Percentiles rank a stretch among this genome's conserved stretches.
Conservation (phyloP, 768 basidiomycete genomes). For the Atractiella rhizophila region DNA sequence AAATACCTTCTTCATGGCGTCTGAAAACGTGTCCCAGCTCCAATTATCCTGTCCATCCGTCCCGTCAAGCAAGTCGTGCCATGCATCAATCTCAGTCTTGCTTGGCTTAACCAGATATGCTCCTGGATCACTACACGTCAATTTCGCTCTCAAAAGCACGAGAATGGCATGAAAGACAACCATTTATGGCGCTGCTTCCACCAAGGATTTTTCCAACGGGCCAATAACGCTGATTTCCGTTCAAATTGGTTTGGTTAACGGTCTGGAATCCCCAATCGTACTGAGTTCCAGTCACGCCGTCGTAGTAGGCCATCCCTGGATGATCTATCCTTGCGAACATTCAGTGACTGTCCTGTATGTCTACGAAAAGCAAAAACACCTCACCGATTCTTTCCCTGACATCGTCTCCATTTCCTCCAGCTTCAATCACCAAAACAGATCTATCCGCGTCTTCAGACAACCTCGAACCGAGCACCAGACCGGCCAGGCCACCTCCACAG, state of each 20-base stretch:
- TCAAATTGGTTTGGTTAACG: constrained; percentile 8
- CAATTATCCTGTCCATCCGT: constrained; percentile 7
- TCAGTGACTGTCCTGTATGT: constrained; percentile 6
- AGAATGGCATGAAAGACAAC: too few relatives aligned
- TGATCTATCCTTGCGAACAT: neutral
- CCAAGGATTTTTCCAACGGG: constrained; percentile 19
- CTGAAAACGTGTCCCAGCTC: constrained; percentile 19
- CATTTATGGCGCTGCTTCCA: constrained; percentile 17
- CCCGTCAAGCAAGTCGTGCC: constrained; percentile 12
- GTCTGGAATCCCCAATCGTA: constrained; percentile 19
- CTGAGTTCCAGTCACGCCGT: constrained; percentile 5
- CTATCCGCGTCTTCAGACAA: constrained; percentile 9
- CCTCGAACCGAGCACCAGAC: constrained; percentile 20
- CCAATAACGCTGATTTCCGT: constrained; percentile 12
- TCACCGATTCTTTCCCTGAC: constrained; percentile 12
- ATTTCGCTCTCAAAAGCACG: too few relatives aligned
- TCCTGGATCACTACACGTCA: too few relatives aligned
- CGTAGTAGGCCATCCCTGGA: neutral
- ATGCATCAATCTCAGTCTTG: constrained; percentile 16
- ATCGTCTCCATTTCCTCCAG: constrained; percentile 12
- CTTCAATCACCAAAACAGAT: constrained; percentile 18
- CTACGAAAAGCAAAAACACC: too few relatives aligned
- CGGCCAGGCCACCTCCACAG: constrained; percentile 18
- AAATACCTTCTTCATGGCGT: too few relatives aligned
- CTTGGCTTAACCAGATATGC: constrained; percentile 13